phyloP scores from a whole-genome alignment of 306 rosid species.

The Cercis canadensis region DNA sequence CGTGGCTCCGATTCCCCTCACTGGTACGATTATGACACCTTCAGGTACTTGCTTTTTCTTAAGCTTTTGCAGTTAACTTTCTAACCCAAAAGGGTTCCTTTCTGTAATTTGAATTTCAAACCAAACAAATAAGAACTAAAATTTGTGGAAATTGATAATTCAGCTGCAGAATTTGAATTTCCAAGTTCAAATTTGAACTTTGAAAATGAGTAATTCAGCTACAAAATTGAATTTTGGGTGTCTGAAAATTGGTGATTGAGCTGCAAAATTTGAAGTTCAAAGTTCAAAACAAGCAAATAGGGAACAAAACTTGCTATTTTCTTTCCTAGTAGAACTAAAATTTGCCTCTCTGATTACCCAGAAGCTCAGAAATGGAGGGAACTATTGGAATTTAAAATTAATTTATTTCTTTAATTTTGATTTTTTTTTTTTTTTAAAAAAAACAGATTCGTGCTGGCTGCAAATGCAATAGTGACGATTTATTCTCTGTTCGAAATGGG shows the following conservation, averaged over 20 bases:
- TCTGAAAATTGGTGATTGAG: not conserved
- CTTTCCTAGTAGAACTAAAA: no score
- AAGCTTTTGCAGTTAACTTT: no score
- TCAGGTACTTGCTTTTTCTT: conserved; percentile 57
- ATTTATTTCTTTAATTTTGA: no score
- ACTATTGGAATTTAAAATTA: not conserved
- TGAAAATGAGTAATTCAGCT: not conserved
- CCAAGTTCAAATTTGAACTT: not conserved
- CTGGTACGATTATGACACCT: conserved; percentile 90
- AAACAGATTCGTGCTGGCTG: conserved; percentile 84
- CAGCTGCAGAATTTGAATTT: no score
- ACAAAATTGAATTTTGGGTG: not conserved
- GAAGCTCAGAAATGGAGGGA: not conserved
- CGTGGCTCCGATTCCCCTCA: conserved; percentile 65
- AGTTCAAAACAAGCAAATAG: conserved; percentile 22
- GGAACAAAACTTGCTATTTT: no score
- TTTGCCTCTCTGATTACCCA: not conserved
- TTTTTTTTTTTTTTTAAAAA: no score
- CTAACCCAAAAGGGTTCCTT: no score
- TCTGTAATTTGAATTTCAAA: no score
- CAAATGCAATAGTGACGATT: conserved; percentile 78
- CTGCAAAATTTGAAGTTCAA: not conserved
- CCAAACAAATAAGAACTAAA: no score
- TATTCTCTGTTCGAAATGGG: conserved; percentile 89
- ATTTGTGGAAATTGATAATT: not conserved